These are phyloP conservation scores for Medicago arabica DNA, from an alignment of 306 rosid species.

Conservation along the genomic window DNA sequence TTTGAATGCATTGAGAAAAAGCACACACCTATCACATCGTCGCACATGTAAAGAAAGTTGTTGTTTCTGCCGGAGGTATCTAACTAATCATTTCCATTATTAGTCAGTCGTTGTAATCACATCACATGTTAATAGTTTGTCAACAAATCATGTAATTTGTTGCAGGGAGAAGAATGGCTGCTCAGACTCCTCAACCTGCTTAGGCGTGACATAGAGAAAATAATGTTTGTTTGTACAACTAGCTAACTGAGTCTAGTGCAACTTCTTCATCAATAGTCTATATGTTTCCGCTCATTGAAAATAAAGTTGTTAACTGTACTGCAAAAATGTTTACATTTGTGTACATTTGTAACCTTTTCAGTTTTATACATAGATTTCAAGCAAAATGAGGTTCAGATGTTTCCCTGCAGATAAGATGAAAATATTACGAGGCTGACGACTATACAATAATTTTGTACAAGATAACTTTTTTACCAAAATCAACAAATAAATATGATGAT, in stretches of 20 bases:
- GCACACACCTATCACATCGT: constrained; percentile 93
- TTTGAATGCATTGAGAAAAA: constrained; percentile 93
- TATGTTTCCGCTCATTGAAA: constrained; percentile 54
- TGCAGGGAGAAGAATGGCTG: constrained; percentile 96
- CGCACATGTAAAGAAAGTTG: constrained; percentile 98
- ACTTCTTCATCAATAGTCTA: constrained; percentile 52
- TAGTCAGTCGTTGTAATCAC: neutral
- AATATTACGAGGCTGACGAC: constrained; percentile 19
- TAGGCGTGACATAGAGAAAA: constrained; percentile 56
- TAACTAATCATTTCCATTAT: neutral
- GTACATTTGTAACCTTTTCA: too few species aligned
- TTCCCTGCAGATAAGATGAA: constrained; percentile 60
- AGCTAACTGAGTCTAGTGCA: constrained; percentile 94
- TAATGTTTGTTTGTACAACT: constrained; percentile 78
- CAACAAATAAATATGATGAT: too few species aligned
- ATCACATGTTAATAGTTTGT: neutral
- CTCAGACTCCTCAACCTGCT: constrained; percentile 83
- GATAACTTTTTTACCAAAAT: too few species aligned
- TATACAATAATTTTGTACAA: too few species aligned
- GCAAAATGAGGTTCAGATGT: constrained; percentile 21
- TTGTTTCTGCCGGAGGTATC: constrained; percentile 98
- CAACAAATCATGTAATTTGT: constrained; percentile 17
- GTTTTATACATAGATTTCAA: constrained; percentile 67
- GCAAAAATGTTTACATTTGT: constrained; percentile 85
- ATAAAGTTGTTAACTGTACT: constrained; percentile 73